Conservation (phyloP, 2,329 filamentous ascomycete genomes). For the Mollisia scopiformis region DNA sequence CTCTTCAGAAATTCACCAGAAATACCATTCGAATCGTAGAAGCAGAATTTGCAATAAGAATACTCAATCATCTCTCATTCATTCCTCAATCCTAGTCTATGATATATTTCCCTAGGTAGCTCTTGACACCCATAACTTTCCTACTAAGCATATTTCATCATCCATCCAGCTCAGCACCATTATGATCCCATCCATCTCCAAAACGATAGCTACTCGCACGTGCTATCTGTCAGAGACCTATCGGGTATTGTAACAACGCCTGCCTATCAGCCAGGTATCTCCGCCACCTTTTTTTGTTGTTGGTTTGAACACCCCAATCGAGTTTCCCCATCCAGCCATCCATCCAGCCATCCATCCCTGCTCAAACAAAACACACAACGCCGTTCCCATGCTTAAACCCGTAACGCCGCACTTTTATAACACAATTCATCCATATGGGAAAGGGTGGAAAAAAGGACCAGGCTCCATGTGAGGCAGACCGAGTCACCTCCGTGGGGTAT, state of each 20-base stretch:
- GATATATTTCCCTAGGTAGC: neutral
- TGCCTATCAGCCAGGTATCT: too few species aligned
- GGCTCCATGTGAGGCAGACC: neutral
- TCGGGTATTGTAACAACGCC: slow-evolving; percentile 1
- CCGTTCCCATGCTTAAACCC: neutral
- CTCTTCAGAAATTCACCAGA: too few species aligned
- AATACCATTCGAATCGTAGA: too few species aligned
- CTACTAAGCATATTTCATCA: neutral
- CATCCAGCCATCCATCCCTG: neutral
- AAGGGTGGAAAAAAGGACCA: slow-evolving; percentile 5
- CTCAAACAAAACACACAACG: slow-evolving; percentile 1
- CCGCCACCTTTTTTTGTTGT: slow-evolving; percentile 2
- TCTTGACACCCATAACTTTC: neutral
- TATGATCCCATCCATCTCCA: neutral
- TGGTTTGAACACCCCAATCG: neutral
- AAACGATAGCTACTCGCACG: neutral
- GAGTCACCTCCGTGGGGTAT: slow-evolving; percentile 14
- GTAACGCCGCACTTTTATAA: neutral
- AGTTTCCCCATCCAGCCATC: neutral
- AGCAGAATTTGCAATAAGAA: neutral
- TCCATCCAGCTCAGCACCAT: neutral
- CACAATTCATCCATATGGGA: neutral
- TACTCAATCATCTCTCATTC: neutral
- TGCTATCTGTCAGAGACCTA: neutral
- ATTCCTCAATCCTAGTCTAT: neutral